A percentile compares a stretch with the other conserved stretches of the same genome.
These are phyloP conservation scores for Arabis alpina DNA, from an alignment of 345 rosid genomes.

Conservation along the genomic window DNA sequence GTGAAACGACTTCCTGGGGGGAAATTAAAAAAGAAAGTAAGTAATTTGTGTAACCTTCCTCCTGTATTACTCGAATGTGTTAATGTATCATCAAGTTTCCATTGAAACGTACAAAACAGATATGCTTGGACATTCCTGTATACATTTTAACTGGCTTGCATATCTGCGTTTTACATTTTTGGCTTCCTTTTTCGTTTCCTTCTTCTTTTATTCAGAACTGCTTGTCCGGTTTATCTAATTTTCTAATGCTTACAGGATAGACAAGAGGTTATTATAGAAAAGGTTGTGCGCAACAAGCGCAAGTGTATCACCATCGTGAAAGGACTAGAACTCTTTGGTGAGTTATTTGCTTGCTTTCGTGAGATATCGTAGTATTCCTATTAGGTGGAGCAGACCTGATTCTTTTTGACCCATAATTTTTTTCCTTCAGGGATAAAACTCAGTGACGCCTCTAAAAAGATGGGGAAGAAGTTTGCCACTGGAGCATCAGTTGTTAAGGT, in stretches of 20 bases:
- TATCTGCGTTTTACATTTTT: not conserved
- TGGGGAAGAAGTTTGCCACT: conserved; percentile 97
- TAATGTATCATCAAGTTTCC: not conserved
- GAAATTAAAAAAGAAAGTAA: conserved; percentile 92
- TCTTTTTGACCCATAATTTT: conserved; percentile 18
- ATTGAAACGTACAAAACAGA: conserved; percentile 3
- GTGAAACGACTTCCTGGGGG: conserved; percentile 96
- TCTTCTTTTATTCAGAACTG: not conserved
- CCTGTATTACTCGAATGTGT: not conserved
- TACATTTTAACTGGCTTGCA: not conserved
- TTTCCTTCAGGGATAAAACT: conserved; percentile 76
- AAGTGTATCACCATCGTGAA: conserved; percentile 90
- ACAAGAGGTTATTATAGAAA: conserved; percentile 88
- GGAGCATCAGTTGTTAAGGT: conserved; percentile 99
- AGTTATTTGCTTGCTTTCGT: conserved; percentile 37
- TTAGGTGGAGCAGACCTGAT: conserved; percentile 24
- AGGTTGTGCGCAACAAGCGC: conserved; percentile 91
- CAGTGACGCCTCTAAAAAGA: conserved; percentile 90
- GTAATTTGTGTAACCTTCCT: conserved; percentile 18
- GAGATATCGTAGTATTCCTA: not conserved
- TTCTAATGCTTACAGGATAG: conserved; percentile 54
- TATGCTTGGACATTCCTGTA: not conserved
- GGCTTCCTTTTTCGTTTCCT: not conserved
- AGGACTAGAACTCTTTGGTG: conserved; percentile 95
- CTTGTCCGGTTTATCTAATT: not conserved